Base-by-base conservation (phyloP, 352 stramenopile species). In the Phytopythium ostracodes region DNA sequence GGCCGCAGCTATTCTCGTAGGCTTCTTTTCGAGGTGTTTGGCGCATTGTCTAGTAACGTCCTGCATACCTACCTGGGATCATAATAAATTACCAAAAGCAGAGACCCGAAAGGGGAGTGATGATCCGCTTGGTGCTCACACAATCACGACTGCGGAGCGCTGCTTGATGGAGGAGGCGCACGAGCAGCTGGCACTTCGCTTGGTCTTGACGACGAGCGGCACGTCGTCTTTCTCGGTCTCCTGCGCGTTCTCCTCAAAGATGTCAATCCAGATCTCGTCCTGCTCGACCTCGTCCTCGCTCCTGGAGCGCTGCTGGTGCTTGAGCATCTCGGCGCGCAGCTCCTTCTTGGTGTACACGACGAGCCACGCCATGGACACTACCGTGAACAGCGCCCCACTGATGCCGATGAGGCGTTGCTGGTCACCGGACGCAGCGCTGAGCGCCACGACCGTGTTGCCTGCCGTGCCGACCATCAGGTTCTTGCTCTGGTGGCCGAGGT, bases 401-500 rank as follows among this genome's bases (percentile, higher is more conserved):
- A 69, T 62, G 3, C 72, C 70, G 20, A 85, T 67, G 24, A 68
- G 50, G 42, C 67, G 64, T n/a, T 73, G 63, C 50, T 68, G 62
- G 51, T 51, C 59, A 47, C 73, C 43, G 50, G 72, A 59, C 22
- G 60, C 61, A 38, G 63, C 61, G 11, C 59, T 52, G 33, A 69
- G 29, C 14, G 64, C 55, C 46, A 62, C 42, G 22, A 44, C 49
- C 27, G 56, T 60, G 38, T 44, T 56, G n/a, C 67, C 60, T 8
- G 54, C 63, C 0, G 60, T 66, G 35, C 56, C 50, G 0, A 55
- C 38, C 50, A 88, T 59, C 7, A 89, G 57, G 40, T 77, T 75
- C 33, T 79, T 79, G 33, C 79, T 81, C 59, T 88, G 68, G 62
- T 73, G 66, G 27, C 82, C 82, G 31, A 92, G 81, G 51, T 87